Evolutionary conservation across 2,329 filamentous ascomycete species (phyloP).

Genomic region (Decorospora gaudefroyi): DNA sequence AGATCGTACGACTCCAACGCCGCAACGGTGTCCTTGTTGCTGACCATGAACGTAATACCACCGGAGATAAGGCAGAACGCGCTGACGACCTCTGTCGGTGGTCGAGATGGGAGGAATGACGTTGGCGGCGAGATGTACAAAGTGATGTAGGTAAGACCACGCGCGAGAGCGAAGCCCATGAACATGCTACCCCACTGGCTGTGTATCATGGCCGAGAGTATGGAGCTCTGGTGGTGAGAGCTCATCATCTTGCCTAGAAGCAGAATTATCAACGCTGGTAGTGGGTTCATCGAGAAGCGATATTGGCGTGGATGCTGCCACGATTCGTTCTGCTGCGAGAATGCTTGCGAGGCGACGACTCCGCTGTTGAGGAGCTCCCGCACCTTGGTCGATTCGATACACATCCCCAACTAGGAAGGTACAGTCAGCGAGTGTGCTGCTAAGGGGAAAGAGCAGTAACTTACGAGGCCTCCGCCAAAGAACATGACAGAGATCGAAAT

Average conservation of each 20-base stretch:
- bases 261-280: constrained; percentile 84
- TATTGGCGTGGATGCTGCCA: constrained; percentile 69
- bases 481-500: constrained; percentile 92
- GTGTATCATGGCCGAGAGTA: constrained; percentile 90
- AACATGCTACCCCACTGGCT: constrained; percentile 90
- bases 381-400: constrained; percentile 72
- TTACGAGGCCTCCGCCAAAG: constrained; percentile 84
- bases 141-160: constrained; percentile 77
- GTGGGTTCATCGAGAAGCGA: constrained; percentile 78
- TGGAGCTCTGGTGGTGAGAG: constrained; percentile 80
- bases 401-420: constrained; percentile 67
- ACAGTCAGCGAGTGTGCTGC: constrained; percentile 32
- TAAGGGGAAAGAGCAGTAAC: constrained; percentile 39
- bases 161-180: constrained; percentile 76
- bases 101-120: constrained; percentile 78
- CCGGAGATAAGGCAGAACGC: constrained; percentile 86
- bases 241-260: constrained; percentile 94
- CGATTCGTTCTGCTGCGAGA: constrained; percentile 44
- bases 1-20: constrained; percentile 77
- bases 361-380: constrained; percentile 66
- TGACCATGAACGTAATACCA: constrained; percentile 90
- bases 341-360: constrained; percentile 48
- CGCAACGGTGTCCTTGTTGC: constrained; percentile 74
- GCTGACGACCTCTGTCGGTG: constrained; percentile 85
- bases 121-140: constrained; percentile 79